A percentile compares a stretch with the other conserved stretches of the same genome.
Conservation (phyloP, 306 rosid genomes). For the Corylus avellana region DNA sequence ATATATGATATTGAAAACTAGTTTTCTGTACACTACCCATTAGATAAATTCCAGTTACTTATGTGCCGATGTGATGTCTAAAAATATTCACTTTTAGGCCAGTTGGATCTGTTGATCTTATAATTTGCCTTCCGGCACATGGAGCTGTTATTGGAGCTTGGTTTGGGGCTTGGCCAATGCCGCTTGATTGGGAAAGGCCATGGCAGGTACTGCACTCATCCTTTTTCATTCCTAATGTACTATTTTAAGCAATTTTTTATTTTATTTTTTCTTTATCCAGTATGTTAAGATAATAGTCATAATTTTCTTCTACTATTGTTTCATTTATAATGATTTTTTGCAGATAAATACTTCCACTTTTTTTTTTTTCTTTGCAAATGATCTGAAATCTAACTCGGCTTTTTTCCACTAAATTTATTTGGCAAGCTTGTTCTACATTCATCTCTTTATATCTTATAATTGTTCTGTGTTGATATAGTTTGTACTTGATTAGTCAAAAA, state of each 20-base stretch:
- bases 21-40: background rate
- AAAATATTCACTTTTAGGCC: conserved; percentile 53
- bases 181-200: conserved; percentile 99
- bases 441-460: no score
- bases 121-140: conserved; percentile 82
- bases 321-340: no score
- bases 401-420: no score
- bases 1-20: background rate
- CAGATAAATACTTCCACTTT: no score
- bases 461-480: no score
- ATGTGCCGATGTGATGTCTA: background rate
- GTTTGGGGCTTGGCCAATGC: conserved; percentile 99
- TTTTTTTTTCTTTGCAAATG: no score
- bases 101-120: conserved; percentile 53
- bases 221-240: background rate
- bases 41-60: background rate
- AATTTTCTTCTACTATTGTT: no score
- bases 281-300: no score
- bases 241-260: background rate
- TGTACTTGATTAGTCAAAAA: no score
- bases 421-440: no score
- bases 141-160: conserved; percentile 91
- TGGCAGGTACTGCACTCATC: conserved; percentile 69
- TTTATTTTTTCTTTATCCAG: no score
- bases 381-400: no score